Percentiles rank a stretch among this genome's conserved stretches.
Conservation (phyloP, 768 basidiomycete species). For the Artomyces pyxidatus region DNA sequence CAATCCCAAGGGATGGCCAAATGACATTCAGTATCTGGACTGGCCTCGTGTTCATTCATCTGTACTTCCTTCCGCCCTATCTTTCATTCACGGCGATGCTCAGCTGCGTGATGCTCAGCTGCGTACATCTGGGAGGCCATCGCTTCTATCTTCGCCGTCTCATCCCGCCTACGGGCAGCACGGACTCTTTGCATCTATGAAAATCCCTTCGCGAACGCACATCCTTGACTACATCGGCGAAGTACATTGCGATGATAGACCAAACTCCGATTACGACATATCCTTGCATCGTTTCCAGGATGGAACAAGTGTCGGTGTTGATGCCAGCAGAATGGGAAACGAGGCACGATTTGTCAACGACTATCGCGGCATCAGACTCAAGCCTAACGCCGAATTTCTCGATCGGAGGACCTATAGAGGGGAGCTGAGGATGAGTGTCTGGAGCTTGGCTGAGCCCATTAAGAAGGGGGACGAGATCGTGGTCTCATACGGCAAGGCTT, state of each 20-base stretch:
- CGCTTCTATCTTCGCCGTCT: constrained; percentile 35
- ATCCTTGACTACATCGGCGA: constrained; percentile 81
- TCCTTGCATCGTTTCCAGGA: constrained; percentile 57
- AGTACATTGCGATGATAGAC: constrained; percentile 71
- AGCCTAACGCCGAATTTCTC: constrained; percentile 64
- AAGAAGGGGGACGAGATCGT: constrained; percentile 79
- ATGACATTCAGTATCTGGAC: constrained; percentile 44
- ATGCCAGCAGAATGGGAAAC: constrained; percentile 72
- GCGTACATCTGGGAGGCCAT: background rate
- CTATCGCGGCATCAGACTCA: constrained; percentile 67
- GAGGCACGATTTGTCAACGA: constrained; percentile 89
- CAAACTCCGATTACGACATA: constrained; percentile 79
- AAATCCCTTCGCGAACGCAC: constrained; percentile 55
- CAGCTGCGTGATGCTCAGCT: background rate
- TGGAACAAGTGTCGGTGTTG: constrained; percentile 63
- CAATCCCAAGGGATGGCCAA: constrained; percentile 40
- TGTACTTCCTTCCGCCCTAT: constrained; percentile 35
- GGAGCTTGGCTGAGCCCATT: constrained; percentile 51
- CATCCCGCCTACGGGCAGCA: constrained; percentile 69
- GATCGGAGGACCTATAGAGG: constrained; percentile 46
- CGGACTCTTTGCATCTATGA: constrained; percentile 74
- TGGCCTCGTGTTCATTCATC: constrained; percentile 49
- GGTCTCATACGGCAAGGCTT: constrained; percentile 82
- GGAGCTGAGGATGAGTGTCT: constrained; percentile 71
- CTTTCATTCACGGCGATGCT: constrained; percentile 11